Conservation (phyloP, 108 stramenopile species). For the Chaetoceros muelleri region DNA sequence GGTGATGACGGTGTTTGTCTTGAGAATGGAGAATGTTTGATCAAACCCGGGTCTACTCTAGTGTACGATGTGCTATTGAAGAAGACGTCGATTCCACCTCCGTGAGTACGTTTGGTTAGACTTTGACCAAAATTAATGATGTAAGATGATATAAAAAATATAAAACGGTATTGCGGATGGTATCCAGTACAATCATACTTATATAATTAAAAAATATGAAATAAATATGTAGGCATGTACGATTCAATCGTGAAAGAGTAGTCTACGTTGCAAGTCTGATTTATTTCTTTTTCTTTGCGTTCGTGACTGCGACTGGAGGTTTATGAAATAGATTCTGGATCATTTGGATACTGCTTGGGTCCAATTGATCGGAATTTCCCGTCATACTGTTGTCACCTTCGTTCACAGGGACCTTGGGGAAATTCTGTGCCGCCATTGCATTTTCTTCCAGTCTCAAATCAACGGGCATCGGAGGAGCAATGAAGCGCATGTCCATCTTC, state of each 20-base stretch:
- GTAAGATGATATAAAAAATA: too few relatives aligned
- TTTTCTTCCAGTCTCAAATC: constrained; percentile 19
- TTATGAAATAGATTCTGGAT: neutral
- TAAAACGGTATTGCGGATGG: too few relatives aligned
- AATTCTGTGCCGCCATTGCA: neutral
- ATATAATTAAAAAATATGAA: too few relatives aligned
- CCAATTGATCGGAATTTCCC: too few relatives aligned
- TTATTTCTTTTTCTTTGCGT: too few relatives aligned
- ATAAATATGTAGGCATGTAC: too few relatives aligned
- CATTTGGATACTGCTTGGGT: neutral
- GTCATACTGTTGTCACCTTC: neutral
- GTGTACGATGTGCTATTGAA: constrained; percentile 77
- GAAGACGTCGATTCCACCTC: constrained; percentile 72
- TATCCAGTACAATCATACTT: too few relatives aligned
- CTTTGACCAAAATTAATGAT: too few relatives aligned
- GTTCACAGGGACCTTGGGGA: neutral
- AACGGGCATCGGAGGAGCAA: constrained; percentile 48
- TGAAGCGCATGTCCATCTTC: constrained; percentile 55
- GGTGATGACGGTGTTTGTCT: constrained; percentile 77
- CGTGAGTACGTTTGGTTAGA: too few relatives aligned
- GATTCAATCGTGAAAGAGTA: too few relatives aligned
- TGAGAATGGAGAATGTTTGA: constrained; percentile 73
- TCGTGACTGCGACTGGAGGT: too few relatives aligned
- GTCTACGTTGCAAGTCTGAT: too few relatives aligned
- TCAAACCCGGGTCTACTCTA: constrained; percentile 75